Conservation (phyloP, 2,329 filamentous ascomycete species). For the Sporothrix brunneoviolacea region DNA sequence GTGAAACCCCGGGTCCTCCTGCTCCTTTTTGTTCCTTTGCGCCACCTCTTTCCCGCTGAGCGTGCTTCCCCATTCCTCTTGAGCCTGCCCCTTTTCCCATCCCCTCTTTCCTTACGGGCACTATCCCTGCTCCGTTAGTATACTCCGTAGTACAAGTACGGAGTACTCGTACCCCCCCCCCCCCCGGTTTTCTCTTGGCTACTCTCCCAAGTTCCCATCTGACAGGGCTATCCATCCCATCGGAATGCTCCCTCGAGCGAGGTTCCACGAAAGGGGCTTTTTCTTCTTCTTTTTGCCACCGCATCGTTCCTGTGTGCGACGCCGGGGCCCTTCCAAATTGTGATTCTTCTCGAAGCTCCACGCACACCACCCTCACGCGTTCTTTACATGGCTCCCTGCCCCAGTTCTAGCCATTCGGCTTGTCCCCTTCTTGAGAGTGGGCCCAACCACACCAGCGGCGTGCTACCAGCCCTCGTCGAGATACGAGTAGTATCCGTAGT, state of each 20-base stretch:
- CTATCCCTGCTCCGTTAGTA: no score
- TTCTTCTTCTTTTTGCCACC: not conserved
- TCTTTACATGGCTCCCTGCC: no score
- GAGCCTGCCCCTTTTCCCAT: not conserved
- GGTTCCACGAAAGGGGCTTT: not conserved
- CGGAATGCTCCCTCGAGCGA: conserved; percentile 11
- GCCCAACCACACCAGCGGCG: conserved; percentile 11
- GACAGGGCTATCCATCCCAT: conserved; percentile 10
- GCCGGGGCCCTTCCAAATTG: not conserved
- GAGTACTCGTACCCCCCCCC: no score
- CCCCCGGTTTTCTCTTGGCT: no score
- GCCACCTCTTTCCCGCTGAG: not conserved
- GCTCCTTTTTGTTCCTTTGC: no score
- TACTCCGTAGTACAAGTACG: no score
- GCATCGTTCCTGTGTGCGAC: no score
- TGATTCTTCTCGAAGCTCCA: not conserved
- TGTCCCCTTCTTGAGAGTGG: conserved; percentile 9
- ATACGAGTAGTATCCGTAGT: no score
- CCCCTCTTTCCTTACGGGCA: not conserved
- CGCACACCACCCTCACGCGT: not conserved
- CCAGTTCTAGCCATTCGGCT: conserved; percentile 15
- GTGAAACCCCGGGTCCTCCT: no score
- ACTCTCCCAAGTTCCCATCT: no score
- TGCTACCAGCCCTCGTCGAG: not conserved
- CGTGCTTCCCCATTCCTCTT: not conserved